phyloP scores from a whole-genome alignment of 2,329 filamentous ascomycete genomes.

The Ophiostoma triangulosporum region DNA sequence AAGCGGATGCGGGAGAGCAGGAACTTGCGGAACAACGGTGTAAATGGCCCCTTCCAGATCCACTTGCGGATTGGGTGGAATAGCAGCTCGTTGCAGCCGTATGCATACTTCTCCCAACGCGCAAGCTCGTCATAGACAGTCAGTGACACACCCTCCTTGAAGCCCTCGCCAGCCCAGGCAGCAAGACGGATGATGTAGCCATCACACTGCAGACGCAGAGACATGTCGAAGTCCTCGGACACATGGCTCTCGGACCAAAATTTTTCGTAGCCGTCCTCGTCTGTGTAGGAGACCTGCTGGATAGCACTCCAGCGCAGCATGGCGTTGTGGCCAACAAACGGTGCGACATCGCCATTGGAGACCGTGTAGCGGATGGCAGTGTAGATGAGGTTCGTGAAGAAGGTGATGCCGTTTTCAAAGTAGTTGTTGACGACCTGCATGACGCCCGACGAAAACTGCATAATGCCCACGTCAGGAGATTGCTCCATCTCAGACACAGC shows the following conservation, averaged over 20 bases:
- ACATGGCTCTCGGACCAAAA: conserved; percentile 74
- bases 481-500: conserved; percentile 73
- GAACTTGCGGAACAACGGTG: conserved; percentile 63
- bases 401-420: conserved; percentile 57
- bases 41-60: conserved; percentile 62
- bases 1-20: conserved; percentile 59
- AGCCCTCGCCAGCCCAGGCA: conserved; percentile 61
- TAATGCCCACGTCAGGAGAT: conserved; percentile 63
- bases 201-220: conserved; percentile 57
- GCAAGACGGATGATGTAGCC: conserved; percentile 63
- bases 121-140: conserved; percentile 76
- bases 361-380: conserved; percentile 67
- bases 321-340: conserved; percentile 72
- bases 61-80: conserved; percentile 67
- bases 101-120: conserved; percentile 79
- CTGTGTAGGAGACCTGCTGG: conserved; percentile 57
- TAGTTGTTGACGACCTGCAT: conserved; percentile 67
- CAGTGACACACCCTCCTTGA: conserved; percentile 71
- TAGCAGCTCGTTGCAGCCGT: conserved; percentile 69
- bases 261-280: conserved; percentile 60
- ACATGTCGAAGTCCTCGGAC: conserved; percentile 74
- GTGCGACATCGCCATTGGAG: conserved; percentile 61
- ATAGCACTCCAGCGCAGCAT: conserved; percentile 63
- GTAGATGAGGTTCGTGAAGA: conserved; percentile 64
- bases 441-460: conserved; percentile 65